Base-by-base conservation (phyloP, 176 grass and related monocot genomes). In the Aechmea fasciata region DNA sequence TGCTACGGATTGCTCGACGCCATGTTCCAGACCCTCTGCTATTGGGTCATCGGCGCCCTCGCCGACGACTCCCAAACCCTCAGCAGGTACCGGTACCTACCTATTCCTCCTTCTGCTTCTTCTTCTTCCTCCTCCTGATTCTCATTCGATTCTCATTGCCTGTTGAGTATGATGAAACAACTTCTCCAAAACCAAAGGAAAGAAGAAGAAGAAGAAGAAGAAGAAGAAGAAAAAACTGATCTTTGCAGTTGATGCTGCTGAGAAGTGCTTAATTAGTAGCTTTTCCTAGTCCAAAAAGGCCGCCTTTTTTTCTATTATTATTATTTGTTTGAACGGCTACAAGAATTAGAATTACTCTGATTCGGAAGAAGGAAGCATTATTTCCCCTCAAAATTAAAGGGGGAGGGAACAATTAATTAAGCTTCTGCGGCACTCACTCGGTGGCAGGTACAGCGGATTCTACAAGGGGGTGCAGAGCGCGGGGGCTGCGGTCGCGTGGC, bases 401-500 rank as follows among this genome's bases (percentile, higher is more conserved):
- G 51, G 15, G 11, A 13, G 51, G 15, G 2, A 13, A 3, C n/a
- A 57, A 1, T 23, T 23, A n/a, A 17, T 17, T 57, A 11, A 73
- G 67, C 18, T 87, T 3, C 18, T 15, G 59, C 12, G 47, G 18
- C 48, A 10, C 7, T 78, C 48, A 10, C 7, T 78, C 13, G 19
- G 11, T 64, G 49, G 75, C 80, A 96, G 92, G 65, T 96, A 91
- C 13, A 90, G 75, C 1, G 92, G 92, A 0, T 96, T 96, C 75
- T 96, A 91, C 79, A 96, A 96, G 76, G 89, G 92, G 3, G 86
- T 91, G 57, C 92, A 96, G 68, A 96, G 92, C 0, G 92, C 92
- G 0, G 92, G 92, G 0, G 88, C 92, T 0, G 92, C 92, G 0
- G 88, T 96, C 1, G 88, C 88, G 18, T 96, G 92, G 92, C 92